Evolutionary conservation across 345 rosid genomes (phyloP).

Genomic region (Carallia pectinifolia): DNA sequence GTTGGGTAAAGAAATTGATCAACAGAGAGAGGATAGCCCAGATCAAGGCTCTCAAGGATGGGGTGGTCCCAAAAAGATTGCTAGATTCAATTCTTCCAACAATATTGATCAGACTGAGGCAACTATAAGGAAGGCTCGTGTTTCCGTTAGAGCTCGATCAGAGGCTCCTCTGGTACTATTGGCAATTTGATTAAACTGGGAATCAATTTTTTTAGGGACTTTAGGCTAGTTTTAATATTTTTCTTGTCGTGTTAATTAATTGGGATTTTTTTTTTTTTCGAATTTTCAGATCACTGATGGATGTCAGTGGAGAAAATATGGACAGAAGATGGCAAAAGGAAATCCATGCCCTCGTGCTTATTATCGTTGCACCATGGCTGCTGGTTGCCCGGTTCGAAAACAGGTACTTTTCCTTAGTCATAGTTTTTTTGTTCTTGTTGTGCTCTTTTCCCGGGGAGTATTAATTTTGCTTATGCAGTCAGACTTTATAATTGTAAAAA

Average conservation of each 20-base stretch:
- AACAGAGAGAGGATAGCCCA: constrained; percentile 41
- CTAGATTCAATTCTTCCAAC: constrained; percentile 45
- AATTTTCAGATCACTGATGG: constrained; percentile 57
- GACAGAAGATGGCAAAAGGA: constrained; percentile 80
- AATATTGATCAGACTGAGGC: constrained; percentile 61
- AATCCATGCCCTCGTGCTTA: constrained; percentile 83
- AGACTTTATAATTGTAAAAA: no score
- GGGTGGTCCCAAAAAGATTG: constrained; percentile 42
- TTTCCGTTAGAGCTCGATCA: constrained; percentile 65
- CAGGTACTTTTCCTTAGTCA: constrained; percentile 34
- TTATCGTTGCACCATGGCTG: constrained; percentile 78
- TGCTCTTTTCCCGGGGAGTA: no score
- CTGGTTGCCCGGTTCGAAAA: constrained; percentile 77
- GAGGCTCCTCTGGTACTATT: constrained; percentile 33
- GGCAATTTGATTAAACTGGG: background rate
- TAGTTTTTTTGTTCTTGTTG: no score
- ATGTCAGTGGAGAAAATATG: constrained; percentile 78
- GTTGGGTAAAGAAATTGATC: constrained; percentile 15
- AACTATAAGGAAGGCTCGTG: constrained; percentile 67
- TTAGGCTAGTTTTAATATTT: no score
- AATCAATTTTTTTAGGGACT: background rate
- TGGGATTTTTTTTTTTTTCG: background rate
- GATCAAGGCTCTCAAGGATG: constrained; percentile 35
- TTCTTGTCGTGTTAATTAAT: background rate
- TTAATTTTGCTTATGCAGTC: no score